Base-by-base conservation (phyloP, 129 eudicot species). In the Flaveria brownii region DNA sequence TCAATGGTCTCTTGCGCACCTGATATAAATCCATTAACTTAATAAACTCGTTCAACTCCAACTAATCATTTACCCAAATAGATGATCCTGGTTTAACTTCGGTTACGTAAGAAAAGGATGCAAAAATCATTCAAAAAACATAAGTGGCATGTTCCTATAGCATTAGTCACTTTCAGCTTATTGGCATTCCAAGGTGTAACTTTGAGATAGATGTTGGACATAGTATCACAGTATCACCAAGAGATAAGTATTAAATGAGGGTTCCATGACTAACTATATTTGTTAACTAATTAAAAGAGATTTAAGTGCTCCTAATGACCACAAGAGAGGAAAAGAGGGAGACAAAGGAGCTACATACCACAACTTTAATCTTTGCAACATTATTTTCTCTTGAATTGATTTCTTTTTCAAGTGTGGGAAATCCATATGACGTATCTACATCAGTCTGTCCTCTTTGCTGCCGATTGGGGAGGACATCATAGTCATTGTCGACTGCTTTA, bases 291-390 rank as follows among this genome's bases (percentile, higher is more conserved):
- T 9, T 62, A 76, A 41, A 39, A 5, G 41, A 41, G 18, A 26
- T 9, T 64, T 26, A 36, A 22, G 60, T 22, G 46, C 22, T 50
- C 68, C 45, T 42, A 68, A 68, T 16, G 47, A 52, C 66, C 49
- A 55, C 33, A 72, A 16, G 56, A 36, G 41, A 5, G 7, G 41
- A 5, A 62, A 59, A 9, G 33, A 51, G 33, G 66, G 25, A 52
- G 5, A 41, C n/a, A 10, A 3, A 22, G 50, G 6, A 4, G 41
- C 45, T 74, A 78, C 93, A 78, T 87, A 91, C 98, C 96, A 94
- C 98, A 68, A 94, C 98, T 91, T 85, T 94, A 64, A 94, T 94
- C 86, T 94, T 94, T 36, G 98, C 98, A 82, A 94, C 97, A 60
- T 87, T 94, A 73, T 81, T 91, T 76, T 94, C 98, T 83, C 91